Percentiles rank a stretch among this genome's conserved stretches.
phyloP scores from a whole-genome alignment of 805 yeast species.

The Saturnispora mendoncae region DNA sequence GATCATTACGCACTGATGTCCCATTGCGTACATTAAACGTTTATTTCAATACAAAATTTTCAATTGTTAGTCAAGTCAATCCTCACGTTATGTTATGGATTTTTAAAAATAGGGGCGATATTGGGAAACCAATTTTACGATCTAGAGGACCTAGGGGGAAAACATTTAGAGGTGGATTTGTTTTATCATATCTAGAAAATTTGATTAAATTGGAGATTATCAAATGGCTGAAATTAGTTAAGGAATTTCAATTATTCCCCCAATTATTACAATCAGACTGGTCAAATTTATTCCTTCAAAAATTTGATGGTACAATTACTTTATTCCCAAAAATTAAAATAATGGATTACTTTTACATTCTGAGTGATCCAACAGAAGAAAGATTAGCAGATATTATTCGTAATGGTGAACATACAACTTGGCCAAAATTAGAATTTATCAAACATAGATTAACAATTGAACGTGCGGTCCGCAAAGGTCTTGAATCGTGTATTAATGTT shows the following conservation, averaged over 20 bases:
- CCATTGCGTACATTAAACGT: conserved; percentile 68
- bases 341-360: conserved; percentile 51
- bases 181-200: conserved; percentile 64
- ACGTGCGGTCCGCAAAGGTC: conserved; percentile 48
- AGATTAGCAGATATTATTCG: conserved; percentile 45
- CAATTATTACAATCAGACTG: conserved; percentile 66
- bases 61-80: conserved; percentile 74
- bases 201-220: conserved; percentile 61
- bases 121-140: conserved; percentile 67
- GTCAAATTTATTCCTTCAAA: conserved; percentile 69
- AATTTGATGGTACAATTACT: conserved; percentile 67
- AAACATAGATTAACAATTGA: conserved; percentile 59
- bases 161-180: conserved; percentile 68
- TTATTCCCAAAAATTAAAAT: conserved; percentile 62
- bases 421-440: conserved; percentile 57
- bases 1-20: conserved; percentile 68
- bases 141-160: conserved; percentile 32
- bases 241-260: conserved; percentile 59
- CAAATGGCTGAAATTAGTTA: conserved; percentile 67
- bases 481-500: conserved; percentile 10
- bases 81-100: conserved; percentile 73
- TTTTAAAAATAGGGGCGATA: conserved; percentile 71
- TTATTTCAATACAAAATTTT: conserved; percentile 66
- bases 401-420: conserved; percentile 58
- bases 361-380: conserved; percentile 60